phyloP scores from a whole-genome alignment of 108 stramenopile species.

The Nitzschia sp. region DNA sequence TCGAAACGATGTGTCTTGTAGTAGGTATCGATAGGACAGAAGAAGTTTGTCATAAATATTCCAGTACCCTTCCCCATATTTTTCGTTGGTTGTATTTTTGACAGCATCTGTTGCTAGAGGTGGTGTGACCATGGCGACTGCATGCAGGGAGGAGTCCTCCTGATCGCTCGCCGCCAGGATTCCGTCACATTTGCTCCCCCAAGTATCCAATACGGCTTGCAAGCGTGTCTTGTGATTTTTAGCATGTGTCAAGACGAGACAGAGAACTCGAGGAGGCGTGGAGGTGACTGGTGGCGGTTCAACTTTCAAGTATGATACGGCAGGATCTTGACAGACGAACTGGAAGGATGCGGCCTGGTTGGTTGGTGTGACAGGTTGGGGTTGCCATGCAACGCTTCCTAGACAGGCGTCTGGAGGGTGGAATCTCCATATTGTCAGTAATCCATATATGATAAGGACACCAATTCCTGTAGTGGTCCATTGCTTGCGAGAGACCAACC shows the following conservation, averaged over 20 bases:
- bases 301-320: no score
- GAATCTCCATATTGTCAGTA: no score
- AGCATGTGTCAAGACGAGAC: conserved; percentile 16
- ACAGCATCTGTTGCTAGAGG: no score
- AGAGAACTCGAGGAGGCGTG: neutral
- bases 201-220: conserved; percentile 17
- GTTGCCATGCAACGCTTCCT: no score
- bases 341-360: no score
- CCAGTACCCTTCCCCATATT: conserved; percentile 5
- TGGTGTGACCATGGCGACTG: neutral
- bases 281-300: no score
- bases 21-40: neutral
- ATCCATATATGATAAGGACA: no score
- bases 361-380: no score
- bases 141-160: neutral
- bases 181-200: conserved; percentile 18
- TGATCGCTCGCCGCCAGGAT: conserved; percentile 6
- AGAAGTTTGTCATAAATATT: conserved; percentile 15
- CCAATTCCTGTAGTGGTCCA: no score
- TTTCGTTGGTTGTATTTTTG: neutral
- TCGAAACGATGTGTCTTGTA: neutral
- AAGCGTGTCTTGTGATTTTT: conserved; percentile 13
- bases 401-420: no score
- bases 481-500: no score
- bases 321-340: no score